Evolutionary conservation across 2,329 filamentous ascomycete species (phyloP).

Genomic region (Ascomycota sp.): DNA sequence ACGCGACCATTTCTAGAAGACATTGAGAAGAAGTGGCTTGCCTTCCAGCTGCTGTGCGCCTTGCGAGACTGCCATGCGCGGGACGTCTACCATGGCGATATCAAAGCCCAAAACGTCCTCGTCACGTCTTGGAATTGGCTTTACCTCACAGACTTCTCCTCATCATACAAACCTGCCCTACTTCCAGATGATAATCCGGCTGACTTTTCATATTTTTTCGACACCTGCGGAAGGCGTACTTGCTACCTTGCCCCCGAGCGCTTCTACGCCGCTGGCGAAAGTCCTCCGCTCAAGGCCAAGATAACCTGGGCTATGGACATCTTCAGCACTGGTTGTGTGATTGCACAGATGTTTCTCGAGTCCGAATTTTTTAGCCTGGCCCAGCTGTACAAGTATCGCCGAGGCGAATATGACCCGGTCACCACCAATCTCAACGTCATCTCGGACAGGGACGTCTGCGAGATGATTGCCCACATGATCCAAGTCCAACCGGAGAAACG

Average conservation of each 20-base stretch:
- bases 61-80: constrained; percentile 77
- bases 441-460: constrained; percentile 66
- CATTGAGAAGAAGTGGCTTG: constrained; percentile 97
- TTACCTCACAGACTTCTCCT: constrained; percentile 92
- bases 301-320: constrained; percentile 93
- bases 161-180: constrained; percentile 82
- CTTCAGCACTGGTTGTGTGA: constrained; percentile 91
- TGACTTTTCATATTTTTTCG: constrained; percentile 95
- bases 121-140: constrained; percentile 99
- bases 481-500: constrained; percentile 79
- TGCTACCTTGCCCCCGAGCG: constrained; percentile 92
- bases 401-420: constrained; percentile 77
- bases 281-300: constrained; percentile 37
- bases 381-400: constrained; percentile 84
- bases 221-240: constrained; percentile 73
- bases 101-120: constrained; percentile 92
- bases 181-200: constrained; percentile 92
- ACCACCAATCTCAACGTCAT: constrained; percentile 69
- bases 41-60: constrained; percentile 84
- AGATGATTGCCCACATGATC: constrained; percentile 91
- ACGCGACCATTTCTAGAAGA: constrained; percentile 92
- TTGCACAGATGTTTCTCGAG: constrained; percentile 89
- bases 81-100: constrained; percentile 89
- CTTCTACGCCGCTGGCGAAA: constrained; percentile 54
- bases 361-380: constrained; percentile 93